phyloP scores from a whole-genome alignment of 768 basidiomycete genomes.

The Agaricus blazei region DNA sequence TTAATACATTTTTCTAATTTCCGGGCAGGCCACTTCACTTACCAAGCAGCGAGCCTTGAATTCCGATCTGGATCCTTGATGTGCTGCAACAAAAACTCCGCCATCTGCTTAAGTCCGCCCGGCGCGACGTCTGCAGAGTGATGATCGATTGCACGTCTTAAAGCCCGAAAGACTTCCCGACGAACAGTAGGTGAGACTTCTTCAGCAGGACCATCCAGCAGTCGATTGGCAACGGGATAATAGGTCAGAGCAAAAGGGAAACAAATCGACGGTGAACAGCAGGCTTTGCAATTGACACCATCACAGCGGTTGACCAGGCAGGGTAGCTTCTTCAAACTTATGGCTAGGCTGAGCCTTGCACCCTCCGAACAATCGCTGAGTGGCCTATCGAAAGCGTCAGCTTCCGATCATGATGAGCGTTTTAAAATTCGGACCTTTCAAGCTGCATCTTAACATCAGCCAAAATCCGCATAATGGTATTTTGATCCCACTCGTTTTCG shows the following conservation, averaged over 20 bases:
- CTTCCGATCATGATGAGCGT: not conserved
- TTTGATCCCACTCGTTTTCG: conserved; percentile 36
- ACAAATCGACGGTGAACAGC: conserved; percentile 17
- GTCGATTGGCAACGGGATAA: conserved; percentile 26
- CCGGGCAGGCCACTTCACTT: conserved; percentile 24
- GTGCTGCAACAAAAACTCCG: conserved; percentile 36
- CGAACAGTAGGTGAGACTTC: conserved; percentile 46
- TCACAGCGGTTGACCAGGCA: conserved; percentile 35
- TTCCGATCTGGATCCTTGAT: conserved; percentile 51
- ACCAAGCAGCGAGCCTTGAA: conserved; percentile 70
- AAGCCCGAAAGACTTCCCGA: conserved; percentile 33
- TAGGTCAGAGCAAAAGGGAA: conserved; percentile 26
- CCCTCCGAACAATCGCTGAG: conserved; percentile 24
- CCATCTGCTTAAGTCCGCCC: conserved; percentile 21
- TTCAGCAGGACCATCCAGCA: conserved; percentile 43
- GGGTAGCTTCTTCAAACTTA: conserved; percentile 24
- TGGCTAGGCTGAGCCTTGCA: conserved; percentile 28
- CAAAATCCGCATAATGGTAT: conserved; percentile 40
- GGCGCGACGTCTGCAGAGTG: conserved; percentile 24
- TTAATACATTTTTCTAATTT: not conserved
- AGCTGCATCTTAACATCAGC: conserved; percentile 40
- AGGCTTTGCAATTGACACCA: conserved; percentile 21
- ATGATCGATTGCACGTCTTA: conserved; percentile 39
- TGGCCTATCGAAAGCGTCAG: conserved; percentile 25
- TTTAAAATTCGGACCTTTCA: conserved; percentile 27